A percentile compares a stretch with the other conserved stretches of the same genome.
phyloP scores from a whole-genome alignment of 805 yeast species.

The Wickerhamomyces rabaulensis region DNA sequence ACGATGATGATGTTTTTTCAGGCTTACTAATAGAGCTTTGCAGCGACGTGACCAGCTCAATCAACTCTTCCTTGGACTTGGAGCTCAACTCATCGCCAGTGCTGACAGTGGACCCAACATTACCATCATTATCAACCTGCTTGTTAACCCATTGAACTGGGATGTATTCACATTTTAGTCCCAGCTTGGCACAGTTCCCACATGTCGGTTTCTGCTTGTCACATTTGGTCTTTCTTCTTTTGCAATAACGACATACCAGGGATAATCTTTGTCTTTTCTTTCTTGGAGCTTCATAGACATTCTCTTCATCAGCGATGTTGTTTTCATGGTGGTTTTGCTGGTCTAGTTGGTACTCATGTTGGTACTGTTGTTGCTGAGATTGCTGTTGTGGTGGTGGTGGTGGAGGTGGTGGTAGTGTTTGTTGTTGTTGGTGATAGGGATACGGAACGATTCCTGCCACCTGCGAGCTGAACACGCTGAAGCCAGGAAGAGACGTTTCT shows the following conservation, averaged over 20 bases:
- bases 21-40: conserved; percentile 28
- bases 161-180: conserved; percentile 14
- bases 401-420: background rate
- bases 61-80: background rate
- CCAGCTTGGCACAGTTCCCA: conserved; percentile 24
- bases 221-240: conserved; percentile 45
- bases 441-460: too few species aligned
- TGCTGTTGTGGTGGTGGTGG: background rate
- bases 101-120: background rate
- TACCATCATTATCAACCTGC: background rate
- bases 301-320: too few species aligned
- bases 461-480: too few species aligned
- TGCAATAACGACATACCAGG: conserved; percentile 35
- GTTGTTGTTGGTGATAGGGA: too few species aligned
- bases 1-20: conserved; percentile 9
- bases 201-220: conserved; percentile 31
- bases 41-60: conserved; percentile 11
- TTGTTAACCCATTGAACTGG: background rate
- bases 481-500: too few species aligned
- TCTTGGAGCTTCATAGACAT: background rate
- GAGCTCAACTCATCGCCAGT: background rate
- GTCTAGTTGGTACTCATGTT: background rate
- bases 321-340: too few species aligned
- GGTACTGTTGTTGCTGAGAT: background rate
- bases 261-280: conserved; percentile 25